Percentiles rank a stretch among this genome's conserved stretches.
Conservation (phyloP, 306 rosid genomes). For the Rosa persica region DNA sequence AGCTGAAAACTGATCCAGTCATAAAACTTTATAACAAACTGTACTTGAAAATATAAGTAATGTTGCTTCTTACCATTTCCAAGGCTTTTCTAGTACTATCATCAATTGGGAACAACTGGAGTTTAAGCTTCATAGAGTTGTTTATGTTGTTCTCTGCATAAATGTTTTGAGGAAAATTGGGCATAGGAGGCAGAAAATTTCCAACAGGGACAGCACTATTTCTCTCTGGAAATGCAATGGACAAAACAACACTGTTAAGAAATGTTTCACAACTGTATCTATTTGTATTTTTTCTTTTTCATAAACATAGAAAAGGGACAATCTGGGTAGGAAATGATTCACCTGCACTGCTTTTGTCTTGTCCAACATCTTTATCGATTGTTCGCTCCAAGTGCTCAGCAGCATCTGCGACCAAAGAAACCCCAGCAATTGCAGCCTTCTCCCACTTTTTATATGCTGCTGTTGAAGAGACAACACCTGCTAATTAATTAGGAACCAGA, state of each 20-base stretch:
- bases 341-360: conserved; percentile 58
- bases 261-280: conserved; percentile 25
- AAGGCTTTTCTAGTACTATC: conserved; percentile 83
- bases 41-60: neutral
- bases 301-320: conserved; percentile 8
- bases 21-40: conserved; percentile 2
- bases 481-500: conserved; percentile 25
- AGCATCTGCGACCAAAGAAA: conserved; percentile 98
- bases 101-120: conserved; percentile 91
- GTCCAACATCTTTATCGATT: conserved; percentile 55
- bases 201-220: conserved; percentile 45
- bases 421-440: conserved; percentile 98
- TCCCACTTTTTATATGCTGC: conserved; percentile 97
- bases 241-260: conserved; percentile 10
- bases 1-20: conserved; percentile 21
- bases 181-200: conserved; percentile 41
- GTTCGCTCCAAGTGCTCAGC: conserved; percentile 95
- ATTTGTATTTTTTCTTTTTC: conserved; percentile 1
- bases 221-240: conserved; percentile 53
- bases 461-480: conserved; percentile 63
- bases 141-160: conserved; percentile 48
- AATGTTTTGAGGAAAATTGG: conserved; percentile 53
- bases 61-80: conserved; percentile 72
- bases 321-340: conserved; percentile 17
- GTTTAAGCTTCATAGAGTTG: conserved; percentile 68